These are phyloP conservation scores for Petasospora fabianii DNA, from an alignment of 1,139 yeast genomes.

Conservation along the genomic window DNA sequence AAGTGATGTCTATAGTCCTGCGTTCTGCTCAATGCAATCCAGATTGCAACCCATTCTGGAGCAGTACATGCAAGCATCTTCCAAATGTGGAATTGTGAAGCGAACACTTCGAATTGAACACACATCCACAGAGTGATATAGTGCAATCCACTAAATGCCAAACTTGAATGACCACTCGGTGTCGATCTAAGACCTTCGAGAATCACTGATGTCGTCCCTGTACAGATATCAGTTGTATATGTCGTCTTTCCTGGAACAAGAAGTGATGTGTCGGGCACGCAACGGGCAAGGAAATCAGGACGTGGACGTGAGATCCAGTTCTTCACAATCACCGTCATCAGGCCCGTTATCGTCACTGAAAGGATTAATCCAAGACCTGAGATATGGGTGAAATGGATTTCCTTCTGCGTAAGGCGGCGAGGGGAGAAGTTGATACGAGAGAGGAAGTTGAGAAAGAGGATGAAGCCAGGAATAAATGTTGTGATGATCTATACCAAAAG, in stretches of 20 bases:
- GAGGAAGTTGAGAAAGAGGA: conserved; percentile 23
- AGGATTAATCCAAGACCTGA: conserved; percentile 7
- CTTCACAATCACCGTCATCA: conserved; percentile 54
- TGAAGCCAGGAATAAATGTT: conserved; percentile 26
- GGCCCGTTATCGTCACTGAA: conserved; percentile 9
- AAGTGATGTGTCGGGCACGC: conserved; percentile 43
- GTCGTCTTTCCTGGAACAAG: conserved; percentile 38
- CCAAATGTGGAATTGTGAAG: conserved; percentile 34
- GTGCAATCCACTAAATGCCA: conserved; percentile 64
- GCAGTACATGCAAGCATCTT: conserved; percentile 31
- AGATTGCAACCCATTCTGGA: conserved; percentile 42
- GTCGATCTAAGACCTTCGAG: conserved; percentile 74
- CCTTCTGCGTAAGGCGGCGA: conserved; percentile 6
- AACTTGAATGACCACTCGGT: conserved; percentile 78
- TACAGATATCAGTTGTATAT: conserved; percentile 52
- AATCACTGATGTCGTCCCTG: conserved; percentile 35
- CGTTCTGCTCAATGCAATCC: conserved; percentile 57
- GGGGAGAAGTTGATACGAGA: conserved; percentile 8
- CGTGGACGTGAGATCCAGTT: conserved; percentile 77
- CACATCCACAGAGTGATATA: conserved; percentile 60
- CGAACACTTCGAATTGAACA: conserved; percentile 43
- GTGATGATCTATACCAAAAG: conserved; percentile 6
- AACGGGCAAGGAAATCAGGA: conserved; percentile 74
- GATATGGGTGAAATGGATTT: conserved; percentile 11
- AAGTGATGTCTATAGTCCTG: conserved; percentile 80